Base-by-base conservation (phyloP, 2,329 filamentous ascomycete genomes). In the Ambrosiella beaveri region DNA sequence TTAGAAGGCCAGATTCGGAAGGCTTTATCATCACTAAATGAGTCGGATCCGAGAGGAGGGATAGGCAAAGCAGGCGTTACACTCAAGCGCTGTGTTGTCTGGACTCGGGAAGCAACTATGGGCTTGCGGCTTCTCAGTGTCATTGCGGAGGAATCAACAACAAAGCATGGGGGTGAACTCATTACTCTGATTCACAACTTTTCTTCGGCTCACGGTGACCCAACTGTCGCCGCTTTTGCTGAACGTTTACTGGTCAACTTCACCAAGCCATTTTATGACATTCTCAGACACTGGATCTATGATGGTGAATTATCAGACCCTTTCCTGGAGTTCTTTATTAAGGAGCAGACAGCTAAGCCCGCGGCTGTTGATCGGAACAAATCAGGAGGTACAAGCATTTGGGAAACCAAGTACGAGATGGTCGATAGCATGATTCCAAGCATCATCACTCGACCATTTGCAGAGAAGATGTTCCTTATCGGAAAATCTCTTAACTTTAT, bases 401-500 rank as follows among this genome's bases (percentile, higher is more conserved):
- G 93, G 93, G 90, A 97, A 69, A 89, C 74, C 36, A 72, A 71
- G 63, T 74, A 70, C 63, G 76, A 79, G 59, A 78, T 80, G 59
- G 78, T 80, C 63, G 71, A 72, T 63, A 73, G 68, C 60, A 80
- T 80, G 78, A 69, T 80, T 58, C 93, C 93, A 0, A 90, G 85
- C 47, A 97, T 97, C 65, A 89, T 96, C 64, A 94, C 88, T 0
- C 78, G 85, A 50, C 90, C 95, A 61, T 96, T 98, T 70, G 89
- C 93, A 0, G 88, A 93, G 64, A 96, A 96, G 67, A 88, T 98
- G 5, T 97, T 97, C 65, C 73, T 98, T 7, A 98, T 98, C 64
- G 93, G 93, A 59, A 98, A 98, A 69, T 95, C 90, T 3, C 77
- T 98, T 57, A 98, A 98, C 70, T 98, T 98, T 70, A 96, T 98